Evolutionary conservation across 805 yeast genomes (phyloP).

Genomic region (Saccharomycopsis guyanensis): DNA sequence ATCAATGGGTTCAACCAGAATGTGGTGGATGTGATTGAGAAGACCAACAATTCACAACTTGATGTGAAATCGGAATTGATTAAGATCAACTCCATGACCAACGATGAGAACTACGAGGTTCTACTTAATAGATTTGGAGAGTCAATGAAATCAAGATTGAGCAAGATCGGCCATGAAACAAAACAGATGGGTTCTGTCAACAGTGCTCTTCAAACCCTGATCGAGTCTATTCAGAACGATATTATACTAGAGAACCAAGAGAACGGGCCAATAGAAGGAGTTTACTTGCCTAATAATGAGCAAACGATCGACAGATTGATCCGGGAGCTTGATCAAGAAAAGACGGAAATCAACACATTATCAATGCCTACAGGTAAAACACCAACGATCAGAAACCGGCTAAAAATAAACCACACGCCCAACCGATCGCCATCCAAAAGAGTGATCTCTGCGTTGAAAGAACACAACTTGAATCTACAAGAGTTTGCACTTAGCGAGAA

Average conservation of each 20-base stretch:
- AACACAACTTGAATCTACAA: constrained; percentile 4
- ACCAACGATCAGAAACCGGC: constrained; percentile 19
- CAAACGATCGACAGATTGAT: constrained; percentile 18
- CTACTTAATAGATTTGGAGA: not conserved
- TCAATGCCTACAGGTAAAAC: constrained; percentile 28
- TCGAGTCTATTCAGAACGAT: constrained; percentile 17
- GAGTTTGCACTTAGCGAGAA: no score
- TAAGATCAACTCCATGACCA: not conserved
- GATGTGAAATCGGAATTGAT: constrained; percentile 7
- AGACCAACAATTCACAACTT: not conserved
- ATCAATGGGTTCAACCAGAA: not conserved
- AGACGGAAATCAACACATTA: constrained; percentile 23
- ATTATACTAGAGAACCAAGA: constrained; percentile 16
- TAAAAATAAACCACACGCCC: constrained; percentile 1
- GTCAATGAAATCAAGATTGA: not conserved
- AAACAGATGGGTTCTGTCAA: constrained; percentile 7
- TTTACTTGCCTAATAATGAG: constrained; percentile 20
- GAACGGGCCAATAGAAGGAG: not conserved
- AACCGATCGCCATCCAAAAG: constrained; percentile 17
- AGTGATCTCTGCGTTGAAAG: constrained; percentile 7
- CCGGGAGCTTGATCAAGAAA: constrained; percentile 24
- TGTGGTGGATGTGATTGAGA: not conserved
- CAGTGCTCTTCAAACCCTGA: constrained; percentile 17
- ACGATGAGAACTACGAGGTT: not conserved
- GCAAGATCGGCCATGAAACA: constrained; percentile 3